Percentiles rank a stretch among this genome's conserved stretches.
Conservation (phyloP, 192 early-diverging fungal genomes). For the Backusella liffmaniae region DNA sequence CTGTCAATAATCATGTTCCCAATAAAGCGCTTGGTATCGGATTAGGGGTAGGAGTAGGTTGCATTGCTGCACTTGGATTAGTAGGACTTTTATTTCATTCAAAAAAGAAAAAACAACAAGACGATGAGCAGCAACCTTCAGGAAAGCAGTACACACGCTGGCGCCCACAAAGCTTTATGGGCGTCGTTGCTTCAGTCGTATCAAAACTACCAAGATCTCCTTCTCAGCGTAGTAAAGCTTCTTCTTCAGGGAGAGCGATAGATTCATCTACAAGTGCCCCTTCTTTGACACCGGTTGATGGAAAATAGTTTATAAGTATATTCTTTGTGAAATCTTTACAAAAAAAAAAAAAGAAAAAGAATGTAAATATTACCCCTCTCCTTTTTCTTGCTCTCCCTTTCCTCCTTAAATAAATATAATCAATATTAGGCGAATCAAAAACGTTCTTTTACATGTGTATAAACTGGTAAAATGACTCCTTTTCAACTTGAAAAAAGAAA, state of each 20-base stretch:
- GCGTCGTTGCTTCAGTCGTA: constrained; percentile 30
- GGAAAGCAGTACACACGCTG: constrained; percentile 26
- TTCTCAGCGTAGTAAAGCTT: constrained; percentile 13
- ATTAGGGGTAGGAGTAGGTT: constrained; percentile 28
- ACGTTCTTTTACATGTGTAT: background rate
- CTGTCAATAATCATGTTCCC: constrained; percentile 10
- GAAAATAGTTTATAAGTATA: background rate
- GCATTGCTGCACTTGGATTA: constrained; percentile 34
- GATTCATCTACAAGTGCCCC: constrained; percentile 5
- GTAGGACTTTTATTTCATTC: constrained; percentile 27
- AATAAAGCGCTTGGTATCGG: constrained; percentile 32
- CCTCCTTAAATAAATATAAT: background rate
- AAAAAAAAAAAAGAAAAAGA: background rate
- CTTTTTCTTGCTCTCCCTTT: background rate
- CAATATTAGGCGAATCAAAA: background rate
- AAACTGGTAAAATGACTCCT: background rate
- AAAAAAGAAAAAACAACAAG: constrained; percentile 13
- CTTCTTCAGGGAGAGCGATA: constrained; percentile 2
- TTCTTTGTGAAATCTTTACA: background rate
- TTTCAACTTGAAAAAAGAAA: background rate
- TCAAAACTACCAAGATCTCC: constrained; percentile 23
- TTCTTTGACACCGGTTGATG: background rate
- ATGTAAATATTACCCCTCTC: constrained; percentile 2
- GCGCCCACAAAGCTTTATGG: constrained; percentile 38
- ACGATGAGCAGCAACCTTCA: background rate